Evolutionary conservation across 495 filamentous ascomycete genomes (phyloP), one percentile per base, ranked within the genome.

Genomic region (Usnea hakonensis): DNA sequence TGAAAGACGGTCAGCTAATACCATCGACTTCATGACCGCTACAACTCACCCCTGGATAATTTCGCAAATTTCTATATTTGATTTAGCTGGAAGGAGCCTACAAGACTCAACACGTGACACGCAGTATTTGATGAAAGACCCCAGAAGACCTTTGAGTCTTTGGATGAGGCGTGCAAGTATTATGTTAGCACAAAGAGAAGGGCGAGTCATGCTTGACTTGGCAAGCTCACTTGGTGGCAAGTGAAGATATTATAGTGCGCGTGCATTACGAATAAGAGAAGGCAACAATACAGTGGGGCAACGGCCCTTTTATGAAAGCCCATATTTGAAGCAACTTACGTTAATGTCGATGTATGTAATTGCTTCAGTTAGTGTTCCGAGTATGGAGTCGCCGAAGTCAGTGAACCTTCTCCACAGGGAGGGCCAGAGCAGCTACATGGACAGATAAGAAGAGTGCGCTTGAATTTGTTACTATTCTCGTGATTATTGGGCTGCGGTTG

Each of bases 101-200:
- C 46, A 53, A 50, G 38, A 54, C n/a, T 60, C 55, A 13, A 35
- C 32, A 28, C 32, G 16, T 35, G 43, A 33, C n/a, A 38, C 33
- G 48, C 44, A 56, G 32, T 53, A 21, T 43, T 64, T 41, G 9
- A 64, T 36, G 19, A 54, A 36, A 11, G 53, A 60, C 61, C 58
- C 68, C 41, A 70, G 44, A 41, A 58, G 66, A 52, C 70, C 37
- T 44, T 63, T 68, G 41, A 67, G 50, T 33, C 53, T 54, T 36
- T 65, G 64, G 28, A 71, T 63, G 21, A 66, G 37, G 46, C 64
- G 26, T 46, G 68, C 68, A 62, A 68, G 58, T 35, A 56, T 65
- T 17, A 62, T 53, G 23, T 66, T 54, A 55, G 57, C 30, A 50
- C 63, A 65, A 50, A 70, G 55, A 55, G 65, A 70, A 26, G 48